Base-by-base conservation (phyloP, 2,329 filamentous ascomycete species). In the Penicillium sp. region DNA sequence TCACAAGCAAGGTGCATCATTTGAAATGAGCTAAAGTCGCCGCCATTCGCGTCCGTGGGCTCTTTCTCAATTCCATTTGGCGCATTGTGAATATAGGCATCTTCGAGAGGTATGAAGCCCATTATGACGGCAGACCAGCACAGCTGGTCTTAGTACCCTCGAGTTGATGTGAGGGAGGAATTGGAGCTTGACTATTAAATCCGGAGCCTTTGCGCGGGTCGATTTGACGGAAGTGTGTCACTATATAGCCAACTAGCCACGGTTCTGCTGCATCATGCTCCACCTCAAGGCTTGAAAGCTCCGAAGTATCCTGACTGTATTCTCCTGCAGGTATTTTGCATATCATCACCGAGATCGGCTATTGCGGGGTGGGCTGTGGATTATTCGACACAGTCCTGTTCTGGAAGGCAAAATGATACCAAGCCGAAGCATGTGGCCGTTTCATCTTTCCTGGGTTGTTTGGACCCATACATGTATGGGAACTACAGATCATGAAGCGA, bases 1-100 rank as follows among this genome's bases (percentile, higher is more conserved):
- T 71, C 56, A 31, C 67, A 58, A 11, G 53, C 59, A 53, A 75
- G 65, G 5, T 58, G 64, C 19, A 40, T 37, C n/a, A 75, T 38
- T n/a, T 70, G 56, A 53, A 71, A 71, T 35, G 60, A 62, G 33
- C 55, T 62, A 38, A 65, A 65, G 14, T 50, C 46, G 45, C 35
- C 46, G 45, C 35, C 30, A 52, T 61, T 52, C n/a, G 11, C 44
- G 35, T 57, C 38, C 31, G 40, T 31, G 16, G 33, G 31, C 33
- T 17, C 22, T 33, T 40, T 55, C 12, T 54, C 28, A 33, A 37
- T 25, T 45, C 31, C 33, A 43, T 30, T 51, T 41, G 56, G 43
- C 40, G 52, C 43, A 61, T 60, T 37, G 12, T 10, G 19, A 10
- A 25, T 2, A 33, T 12, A 11, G 26, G n/a, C 47, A 30, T 60